Evolutionary conservation across 768 basidiomycete genomes (phyloP).

Genomic region (Infundibulicybe gibba): DNA sequence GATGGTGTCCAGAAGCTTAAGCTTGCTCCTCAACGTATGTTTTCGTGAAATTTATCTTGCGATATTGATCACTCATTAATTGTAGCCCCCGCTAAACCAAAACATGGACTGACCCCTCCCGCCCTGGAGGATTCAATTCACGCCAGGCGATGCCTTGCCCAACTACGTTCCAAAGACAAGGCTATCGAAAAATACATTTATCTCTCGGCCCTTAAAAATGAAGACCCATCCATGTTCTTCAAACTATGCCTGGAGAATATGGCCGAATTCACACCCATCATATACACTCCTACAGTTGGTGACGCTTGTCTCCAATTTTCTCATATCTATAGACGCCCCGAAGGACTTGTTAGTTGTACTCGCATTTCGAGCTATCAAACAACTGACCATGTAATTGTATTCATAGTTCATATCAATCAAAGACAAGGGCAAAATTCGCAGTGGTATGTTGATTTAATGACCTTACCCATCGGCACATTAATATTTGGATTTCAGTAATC

Average conservation of each 20-base stretch:
- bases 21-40: slow-evolving; percentile 53
- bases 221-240: slow-evolving; percentile 77
- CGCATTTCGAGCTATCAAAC: slow-evolving; percentile 4
- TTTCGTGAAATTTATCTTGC: slow-evolving; percentile 3
- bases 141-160: slow-evolving; percentile 55
- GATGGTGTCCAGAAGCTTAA: slow-evolving; percentile 73
- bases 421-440: slow-evolving; percentile 77
- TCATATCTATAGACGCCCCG: slow-evolving; percentile 70
- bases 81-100: slow-evolving; percentile 38
- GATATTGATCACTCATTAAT: slow-evolving; percentile 6
- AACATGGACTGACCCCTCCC: slow-evolving; percentile 60
- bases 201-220: slow-evolving; percentile 68
- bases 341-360: slow-evolving; percentile 54
- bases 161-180: slow-evolving; percentile 72
- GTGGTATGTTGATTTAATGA: slow-evolving; percentile 23
- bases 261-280: slow-evolving; percentile 70
- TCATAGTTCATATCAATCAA: slow-evolving; percentile 71
- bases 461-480: not conserved
- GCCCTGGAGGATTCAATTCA: slow-evolving; percentile 52
- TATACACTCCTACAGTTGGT: slow-evolving; percentile 92
- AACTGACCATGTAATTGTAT: slow-evolving; percentile 8
- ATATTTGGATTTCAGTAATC: slow-evolving; percentile 39
- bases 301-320: slow-evolving; percentile 87
- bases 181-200: slow-evolving; percentile 84
- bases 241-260: slow-evolving; percentile 68